Evolutionary conservation across 2,329 filamentous ascomycete species (phyloP).

Genomic region (Colletotrichum sp.): DNA sequence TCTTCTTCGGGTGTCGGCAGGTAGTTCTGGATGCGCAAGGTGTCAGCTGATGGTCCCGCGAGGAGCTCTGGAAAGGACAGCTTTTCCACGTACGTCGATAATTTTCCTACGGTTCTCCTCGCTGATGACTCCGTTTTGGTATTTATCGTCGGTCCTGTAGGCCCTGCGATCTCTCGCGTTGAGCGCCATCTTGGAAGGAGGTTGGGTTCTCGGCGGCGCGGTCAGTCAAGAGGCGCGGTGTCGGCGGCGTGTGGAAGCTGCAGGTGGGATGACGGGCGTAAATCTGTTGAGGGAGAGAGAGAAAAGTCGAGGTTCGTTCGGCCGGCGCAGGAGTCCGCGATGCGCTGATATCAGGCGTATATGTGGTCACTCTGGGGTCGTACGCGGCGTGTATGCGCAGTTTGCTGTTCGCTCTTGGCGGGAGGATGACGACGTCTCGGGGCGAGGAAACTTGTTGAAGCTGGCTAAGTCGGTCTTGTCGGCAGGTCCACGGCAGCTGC

Average conservation of each 20-base stretch:
- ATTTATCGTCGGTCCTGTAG: constrained; percentile 44
- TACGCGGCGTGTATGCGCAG: constrained; percentile 8
- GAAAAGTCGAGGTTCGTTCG: background rate
- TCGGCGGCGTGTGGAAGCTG: background rate
- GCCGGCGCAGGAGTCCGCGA: background rate
- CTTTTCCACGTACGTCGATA: constrained; percentile 34
- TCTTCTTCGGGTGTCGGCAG: constrained; percentile 19
- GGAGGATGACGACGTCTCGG: constrained; percentile 18
- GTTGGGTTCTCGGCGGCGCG: background rate
- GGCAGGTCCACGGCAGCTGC: constrained; percentile 9
- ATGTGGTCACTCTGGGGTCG: background rate
- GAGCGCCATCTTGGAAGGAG: constrained; percentile 31
- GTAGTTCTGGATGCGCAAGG: constrained; percentile 28
- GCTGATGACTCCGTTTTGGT: constrained; percentile 36
- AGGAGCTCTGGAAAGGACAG: background rate
- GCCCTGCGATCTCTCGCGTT: constrained; percentile 37
- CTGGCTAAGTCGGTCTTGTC: background rate
- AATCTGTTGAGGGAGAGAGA: constrained; percentile 11
- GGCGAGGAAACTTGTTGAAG: constrained; percentile 10
- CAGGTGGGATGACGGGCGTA: background rate
- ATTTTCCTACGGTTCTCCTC: constrained; percentile 42
- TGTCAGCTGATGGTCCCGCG: background rate
- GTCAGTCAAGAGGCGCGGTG: background rate
- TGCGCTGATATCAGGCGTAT: background rate
- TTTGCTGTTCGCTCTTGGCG: constrained; percentile 11